A percentile compares a stretch with the other conserved stretches of the same genome.
These are phyloP conservation scores for Aurantiochytrium sp. DNA, from an alignment of 108 stramenopile species.

Conservation along the genomic window DNA sequence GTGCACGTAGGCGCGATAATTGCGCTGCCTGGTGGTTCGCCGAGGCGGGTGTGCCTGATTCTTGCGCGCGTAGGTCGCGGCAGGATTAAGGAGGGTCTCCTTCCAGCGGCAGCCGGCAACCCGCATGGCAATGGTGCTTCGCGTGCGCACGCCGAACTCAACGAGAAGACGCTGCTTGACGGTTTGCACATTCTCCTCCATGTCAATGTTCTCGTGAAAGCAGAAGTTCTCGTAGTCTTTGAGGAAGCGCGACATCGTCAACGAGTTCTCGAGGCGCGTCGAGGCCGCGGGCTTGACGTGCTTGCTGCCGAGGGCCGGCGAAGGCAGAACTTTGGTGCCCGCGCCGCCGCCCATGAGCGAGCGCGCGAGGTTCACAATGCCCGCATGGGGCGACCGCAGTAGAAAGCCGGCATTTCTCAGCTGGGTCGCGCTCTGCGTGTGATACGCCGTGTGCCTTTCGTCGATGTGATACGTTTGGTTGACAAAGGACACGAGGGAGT, in stretches of 20 bases:
- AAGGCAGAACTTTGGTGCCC: no score
- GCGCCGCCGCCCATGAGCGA: no score
- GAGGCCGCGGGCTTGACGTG: no score
- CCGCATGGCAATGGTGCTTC: neutral
- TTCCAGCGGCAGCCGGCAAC: neutral
- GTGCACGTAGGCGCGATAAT: neutral
- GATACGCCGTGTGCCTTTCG: neutral
- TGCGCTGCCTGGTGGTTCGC: neutral
- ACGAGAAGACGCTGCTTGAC: neutral
- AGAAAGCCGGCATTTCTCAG: no score
- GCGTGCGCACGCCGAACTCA: neutral
- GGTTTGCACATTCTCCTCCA: neutral
- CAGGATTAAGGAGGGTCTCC: neutral
- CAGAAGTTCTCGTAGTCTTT: neutral
- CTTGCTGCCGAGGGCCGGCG: no score
- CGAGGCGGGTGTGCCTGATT: no score
- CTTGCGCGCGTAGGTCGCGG: no score
- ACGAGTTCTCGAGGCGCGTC: neutral
- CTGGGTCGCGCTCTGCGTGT: no score
- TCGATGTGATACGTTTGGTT: neutral
- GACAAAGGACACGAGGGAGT: neutral
- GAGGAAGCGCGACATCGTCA: neutral
- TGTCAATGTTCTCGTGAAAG: neutral
- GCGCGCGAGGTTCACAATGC: no score
- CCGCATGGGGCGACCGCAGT: no score